These are phyloP conservation scores for Salvia sclarea DNA, from an alignment of 305 asterid species.

Conservation along the genomic window DNA sequence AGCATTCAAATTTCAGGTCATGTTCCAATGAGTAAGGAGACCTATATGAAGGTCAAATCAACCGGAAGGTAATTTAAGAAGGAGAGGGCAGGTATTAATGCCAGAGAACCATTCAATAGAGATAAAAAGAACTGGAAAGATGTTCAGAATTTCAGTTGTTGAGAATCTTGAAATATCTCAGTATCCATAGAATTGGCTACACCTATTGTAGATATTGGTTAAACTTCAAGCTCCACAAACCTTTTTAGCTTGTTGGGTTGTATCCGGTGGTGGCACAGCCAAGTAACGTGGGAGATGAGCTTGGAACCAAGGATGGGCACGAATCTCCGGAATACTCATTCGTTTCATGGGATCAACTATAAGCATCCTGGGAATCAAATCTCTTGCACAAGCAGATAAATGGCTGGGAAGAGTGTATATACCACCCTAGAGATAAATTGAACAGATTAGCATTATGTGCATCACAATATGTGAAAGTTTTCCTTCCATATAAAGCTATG, in stretches of 20 bases:
- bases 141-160: neutral
- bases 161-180: constrained; percentile 1
- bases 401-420: constrained; percentile 88
- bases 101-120: neutral
- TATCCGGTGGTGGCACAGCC: constrained; percentile 90
- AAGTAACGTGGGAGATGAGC: constrained; percentile 87
- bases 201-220: constrained; percentile 1
- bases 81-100: neutral
- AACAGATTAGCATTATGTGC: constrained; percentile 29
- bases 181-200: constrained; percentile 23
- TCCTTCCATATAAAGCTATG: neutral
- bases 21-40: constrained; percentile 1
- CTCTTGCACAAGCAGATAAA: constrained; percentile 84
- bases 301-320: constrained; percentile 85
- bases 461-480: constrained; percentile 7
- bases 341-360: constrained; percentile 92
- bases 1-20: constrained; percentile 19
- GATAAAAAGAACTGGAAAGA: constrained; percentile 20
- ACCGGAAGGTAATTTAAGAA: neutral
- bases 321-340: constrained; percentile 86
- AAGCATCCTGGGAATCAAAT: constrained; percentile 89
- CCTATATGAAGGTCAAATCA: neutral
- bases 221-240: constrained; percentile 39
- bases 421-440: constrained; percentile 58
- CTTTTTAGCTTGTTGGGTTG: constrained; percentile 92